These are phyloP conservation scores for Nemophila menziesii DNA, from an alignment of 257 asterid genomes.

Conservation along the genomic window DNA sequence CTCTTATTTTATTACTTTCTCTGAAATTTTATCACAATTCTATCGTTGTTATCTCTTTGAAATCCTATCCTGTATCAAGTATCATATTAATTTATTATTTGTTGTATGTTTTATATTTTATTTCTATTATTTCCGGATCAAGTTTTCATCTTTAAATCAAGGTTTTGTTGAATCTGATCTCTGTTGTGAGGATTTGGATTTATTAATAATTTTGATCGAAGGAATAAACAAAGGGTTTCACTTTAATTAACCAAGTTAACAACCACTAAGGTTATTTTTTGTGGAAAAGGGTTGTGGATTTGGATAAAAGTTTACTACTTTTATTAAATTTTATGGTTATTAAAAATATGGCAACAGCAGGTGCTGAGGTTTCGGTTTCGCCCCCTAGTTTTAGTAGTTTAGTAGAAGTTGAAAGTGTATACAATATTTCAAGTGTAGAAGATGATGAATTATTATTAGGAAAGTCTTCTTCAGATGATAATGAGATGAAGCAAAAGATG, in stretches of 20 bases:
- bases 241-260: conserved; percentile 1
- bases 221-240: too few species aligned
- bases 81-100: background rate
- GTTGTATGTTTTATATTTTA: background rate
- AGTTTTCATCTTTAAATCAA: conserved; percentile 2
- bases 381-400: conserved; percentile 23
- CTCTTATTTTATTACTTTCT: background rate
- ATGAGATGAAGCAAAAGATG: conserved; percentile 24
- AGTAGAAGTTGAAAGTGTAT: conserved; percentile 38
- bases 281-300: background rate
- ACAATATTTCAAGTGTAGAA: conserved; percentile 22
- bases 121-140: background rate
- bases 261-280: background rate
- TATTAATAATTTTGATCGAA: background rate
- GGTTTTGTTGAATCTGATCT: conserved; percentile 6
- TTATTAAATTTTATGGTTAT: conserved; percentile 20
- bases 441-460: conserved; percentile 31
- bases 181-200: conserved; percentile 1
- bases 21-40: background rate
- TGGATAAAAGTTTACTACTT: background rate
- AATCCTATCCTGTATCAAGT: conserved; percentile 4
- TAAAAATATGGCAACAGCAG: conserved; percentile 65
- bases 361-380: conserved; percentile 46
- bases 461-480: too few species aligned
- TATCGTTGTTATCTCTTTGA: conserved; percentile 4